Conservation (phyloP, 495 filamentous ascomycete species). For the Talaromyces nanjingensis region DNA sequence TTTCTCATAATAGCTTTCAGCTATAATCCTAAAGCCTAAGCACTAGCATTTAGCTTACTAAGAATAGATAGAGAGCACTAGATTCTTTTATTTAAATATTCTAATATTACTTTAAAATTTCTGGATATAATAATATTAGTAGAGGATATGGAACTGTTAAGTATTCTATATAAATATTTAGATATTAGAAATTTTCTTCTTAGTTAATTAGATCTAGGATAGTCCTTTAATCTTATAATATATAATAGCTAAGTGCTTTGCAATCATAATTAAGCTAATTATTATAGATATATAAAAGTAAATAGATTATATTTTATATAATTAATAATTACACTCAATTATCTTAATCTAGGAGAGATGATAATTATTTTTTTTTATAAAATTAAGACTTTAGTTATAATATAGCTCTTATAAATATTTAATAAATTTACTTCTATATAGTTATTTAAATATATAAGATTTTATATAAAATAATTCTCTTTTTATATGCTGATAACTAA, state of each 20-base stretch:
- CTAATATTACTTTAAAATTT: slow-evolving; percentile 20
- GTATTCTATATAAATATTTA: slow-evolving; percentile 36
- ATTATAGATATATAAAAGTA: slow-evolving; percentile 36
- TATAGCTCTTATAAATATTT: slow-evolving; percentile 35
- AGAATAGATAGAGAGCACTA: slow-evolving; percentile 32
- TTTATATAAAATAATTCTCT: slow-evolving; percentile 38
- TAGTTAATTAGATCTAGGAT: slow-evolving; percentile 9
- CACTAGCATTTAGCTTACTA: slow-evolving; percentile 38
- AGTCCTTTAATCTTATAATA: slow-evolving; percentile 45
- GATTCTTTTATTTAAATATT: slow-evolving; percentile 21
- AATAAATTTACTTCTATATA: slow-evolving; percentile 33
- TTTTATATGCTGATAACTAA: slow-evolving; percentile 51
- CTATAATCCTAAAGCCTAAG: slow-evolving; percentile 26
- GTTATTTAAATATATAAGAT: slow-evolving; percentile 39
- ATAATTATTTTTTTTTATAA: slow-evolving; percentile 47
- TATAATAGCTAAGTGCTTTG: slow-evolving; percentile 53
- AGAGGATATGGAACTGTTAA: slow-evolving; percentile 37
- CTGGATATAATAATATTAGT: slow-evolving; percentile 50
- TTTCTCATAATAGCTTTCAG: slow-evolving; percentile 32
- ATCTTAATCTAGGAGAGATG: slow-evolving; percentile 36
- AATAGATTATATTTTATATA: slow-evolving; percentile 33
- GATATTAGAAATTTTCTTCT: slow-evolving; percentile 34
- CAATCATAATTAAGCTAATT: slow-evolving; percentile 32
- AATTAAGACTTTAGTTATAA: slow-evolving; percentile 33
- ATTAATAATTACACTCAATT: slow-evolving; percentile 41